Conservation (phyloP, 164 flowering plant genomes). For the Vitis rupestris region DNA sequence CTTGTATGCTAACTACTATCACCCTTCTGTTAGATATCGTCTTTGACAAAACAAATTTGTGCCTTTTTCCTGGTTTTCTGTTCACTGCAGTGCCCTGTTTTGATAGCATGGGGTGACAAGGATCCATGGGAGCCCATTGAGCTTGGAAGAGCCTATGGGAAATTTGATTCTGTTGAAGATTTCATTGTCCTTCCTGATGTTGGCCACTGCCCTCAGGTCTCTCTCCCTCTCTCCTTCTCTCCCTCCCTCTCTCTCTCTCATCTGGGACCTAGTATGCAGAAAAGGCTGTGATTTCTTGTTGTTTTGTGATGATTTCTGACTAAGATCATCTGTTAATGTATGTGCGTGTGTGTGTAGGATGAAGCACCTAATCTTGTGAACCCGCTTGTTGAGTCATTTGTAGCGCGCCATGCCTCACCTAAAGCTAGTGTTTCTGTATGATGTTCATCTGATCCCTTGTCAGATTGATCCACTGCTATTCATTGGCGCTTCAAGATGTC, state of each 20-base stretch:
- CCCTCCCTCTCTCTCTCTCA: too few species aligned
- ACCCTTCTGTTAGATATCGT: background rate
- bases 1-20: background rate
- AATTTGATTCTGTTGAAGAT: conserved; percentile 74
- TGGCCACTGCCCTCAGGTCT: conserved; percentile 98
- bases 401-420: conserved; percentile 55
- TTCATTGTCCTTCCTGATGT: conserved; percentile 82
- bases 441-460: conserved; percentile 11
- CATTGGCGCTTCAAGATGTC: background rate
- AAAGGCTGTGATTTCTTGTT: too few species aligned
- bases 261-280: too few species aligned
- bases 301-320: background rate
- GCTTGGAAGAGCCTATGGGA: conserved; percentile 70
- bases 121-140: conserved; percentile 99
- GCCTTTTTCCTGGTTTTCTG: background rate
- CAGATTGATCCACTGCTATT: background rate
- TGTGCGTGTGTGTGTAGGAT: conserved; percentile 47
- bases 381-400: conserved; percentile 78
- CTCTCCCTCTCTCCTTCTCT: conserved; percentile 31
- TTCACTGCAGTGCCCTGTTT: conserved; percentile 76
- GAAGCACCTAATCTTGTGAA: conserved; percentile 94
- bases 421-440: conserved; percentile 7
- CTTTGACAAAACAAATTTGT: background rate
- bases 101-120: conserved; percentile 94
- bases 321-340: background rate